These are phyloP conservation scores for Pestalotiopsis sp. DNA, from an alignment of 2,329 filamentous ascomycete species.

Conservation along the genomic window DNA sequence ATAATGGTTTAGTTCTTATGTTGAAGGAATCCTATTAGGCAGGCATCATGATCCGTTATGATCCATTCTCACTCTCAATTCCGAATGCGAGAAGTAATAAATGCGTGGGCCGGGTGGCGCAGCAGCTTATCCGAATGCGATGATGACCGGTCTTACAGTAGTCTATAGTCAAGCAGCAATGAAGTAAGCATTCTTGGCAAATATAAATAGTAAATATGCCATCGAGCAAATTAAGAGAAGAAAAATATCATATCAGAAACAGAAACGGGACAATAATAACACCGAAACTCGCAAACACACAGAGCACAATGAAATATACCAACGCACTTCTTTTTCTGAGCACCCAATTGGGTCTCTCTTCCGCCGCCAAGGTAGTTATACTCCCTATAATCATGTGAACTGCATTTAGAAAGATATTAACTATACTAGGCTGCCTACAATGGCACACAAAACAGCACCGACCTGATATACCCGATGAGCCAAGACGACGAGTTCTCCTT, in stretches of 20 bases:
- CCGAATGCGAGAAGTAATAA: neutral
- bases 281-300: no score
- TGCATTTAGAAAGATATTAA: neutral
- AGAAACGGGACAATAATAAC: neutral
- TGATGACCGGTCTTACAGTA: neutral
- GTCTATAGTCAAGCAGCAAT: neutral
- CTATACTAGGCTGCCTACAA: constrained; percentile 3
- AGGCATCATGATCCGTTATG: neutral
- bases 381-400: neutral
- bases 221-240: neutral
- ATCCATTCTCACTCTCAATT: neutral
- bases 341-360: neutral
- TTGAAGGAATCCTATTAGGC: neutral
- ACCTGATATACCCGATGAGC: constrained; percentile 16
- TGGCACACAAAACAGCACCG: constrained; percentile 9
- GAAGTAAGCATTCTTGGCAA: neutral
- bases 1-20: neutral
- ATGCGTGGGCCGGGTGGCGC: neutral
- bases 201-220: neutral
- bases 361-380: neutral
- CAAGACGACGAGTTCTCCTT: constrained; percentile 20
- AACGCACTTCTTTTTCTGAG: neutral
- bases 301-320: neutral
- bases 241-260: neutral
- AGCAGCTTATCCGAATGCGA: neutral